These are phyloP conservation scores for Ganoderma leucocontextum DNA, from an alignment of 1,284 basidiomycete species.

Conservation along the genomic window DNA sequence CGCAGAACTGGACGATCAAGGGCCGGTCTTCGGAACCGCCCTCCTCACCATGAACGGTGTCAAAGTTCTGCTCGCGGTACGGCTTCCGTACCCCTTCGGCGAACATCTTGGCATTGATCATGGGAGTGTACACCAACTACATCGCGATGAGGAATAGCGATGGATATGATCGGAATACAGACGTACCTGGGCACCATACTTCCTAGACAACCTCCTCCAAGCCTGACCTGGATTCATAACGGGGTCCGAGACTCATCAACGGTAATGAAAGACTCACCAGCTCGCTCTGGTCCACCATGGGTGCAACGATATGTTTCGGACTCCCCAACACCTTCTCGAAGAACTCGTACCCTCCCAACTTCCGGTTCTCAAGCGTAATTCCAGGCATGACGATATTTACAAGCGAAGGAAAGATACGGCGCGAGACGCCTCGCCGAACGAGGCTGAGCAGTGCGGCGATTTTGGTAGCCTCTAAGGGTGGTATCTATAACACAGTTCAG, in stretches of 20 bases:
- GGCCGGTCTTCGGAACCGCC: constrained; percentile 80
- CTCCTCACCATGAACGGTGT: constrained; percentile 73
- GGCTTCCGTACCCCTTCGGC: constrained; percentile 58
- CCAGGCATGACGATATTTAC: constrained; percentile 37
- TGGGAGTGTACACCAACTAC: constrained; percentile 88
- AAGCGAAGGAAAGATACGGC: constrained; percentile 22
- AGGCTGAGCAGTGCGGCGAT: constrained; percentile 20
- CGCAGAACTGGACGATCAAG: constrained; percentile 94
- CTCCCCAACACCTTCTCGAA: constrained; percentile 81
- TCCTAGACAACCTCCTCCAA: constrained; percentile 89
- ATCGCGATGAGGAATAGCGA: constrained; percentile 45
- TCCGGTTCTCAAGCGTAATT: constrained; percentile 44
- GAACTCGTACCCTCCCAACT: constrained; percentile 84
- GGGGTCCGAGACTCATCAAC: constrained; percentile 1
- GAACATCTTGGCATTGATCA: constrained; percentile 97
- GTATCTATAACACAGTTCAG: neutral
- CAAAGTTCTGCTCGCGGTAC: constrained; percentile 73
- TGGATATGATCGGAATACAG: neutral
- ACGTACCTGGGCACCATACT: constrained; percentile 82
- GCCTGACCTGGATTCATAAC: constrained; percentile 56
- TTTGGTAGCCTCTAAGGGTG: constrained; percentile 12
- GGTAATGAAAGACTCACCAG: constrained; percentile 63
- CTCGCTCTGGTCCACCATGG: constrained; percentile 98
- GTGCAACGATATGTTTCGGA: constrained; percentile 91
- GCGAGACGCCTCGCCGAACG: constrained; percentile 25